phyloP scores from a whole-genome alignment of 805 yeast species.

The Kodamaea jinghongensis region DNA sequence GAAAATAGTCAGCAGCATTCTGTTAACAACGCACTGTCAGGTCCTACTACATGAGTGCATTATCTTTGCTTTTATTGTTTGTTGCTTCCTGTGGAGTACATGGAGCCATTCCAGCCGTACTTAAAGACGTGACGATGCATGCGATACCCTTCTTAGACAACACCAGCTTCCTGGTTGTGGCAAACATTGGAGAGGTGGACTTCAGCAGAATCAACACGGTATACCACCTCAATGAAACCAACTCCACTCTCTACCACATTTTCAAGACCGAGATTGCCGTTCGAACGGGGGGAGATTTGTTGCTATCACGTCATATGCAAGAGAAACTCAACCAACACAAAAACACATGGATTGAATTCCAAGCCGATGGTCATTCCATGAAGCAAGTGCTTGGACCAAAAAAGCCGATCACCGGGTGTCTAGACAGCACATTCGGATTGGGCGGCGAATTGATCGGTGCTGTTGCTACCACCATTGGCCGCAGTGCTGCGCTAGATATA shows the following conservation, averaged over 20 bases:
- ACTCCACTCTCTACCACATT: conserved; percentile 14
- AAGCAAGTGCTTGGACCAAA: conserved; percentile 1
- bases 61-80: no score
- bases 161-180: not conserved
- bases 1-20: no score
- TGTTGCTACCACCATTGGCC: conserved; percentile 15
- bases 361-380: not conserved
- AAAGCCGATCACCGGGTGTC: conserved; percentile 20
- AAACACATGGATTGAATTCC: conserved; percentile 18
- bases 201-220: conserved; percentile 5
- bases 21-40: no score
- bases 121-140: not conserved
- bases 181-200: not conserved
- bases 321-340: conserved; percentile 4
- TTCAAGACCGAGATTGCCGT: conserved; percentile 17
- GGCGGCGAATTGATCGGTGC: conserved; percentile 20
- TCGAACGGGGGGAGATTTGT: conserved; percentile 6
- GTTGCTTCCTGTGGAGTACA: no score
- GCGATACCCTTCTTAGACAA: not conserved
- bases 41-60: no score
- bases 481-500: no score
- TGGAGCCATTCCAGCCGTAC: no score
- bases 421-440: conserved; percentile 16
- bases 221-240: conserved; percentile 10
- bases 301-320: conserved; percentile 1